phyloP scores from a whole-genome alignment of 2,329 filamentous ascomycete genomes.

The Sclerotinia minor region DNA sequence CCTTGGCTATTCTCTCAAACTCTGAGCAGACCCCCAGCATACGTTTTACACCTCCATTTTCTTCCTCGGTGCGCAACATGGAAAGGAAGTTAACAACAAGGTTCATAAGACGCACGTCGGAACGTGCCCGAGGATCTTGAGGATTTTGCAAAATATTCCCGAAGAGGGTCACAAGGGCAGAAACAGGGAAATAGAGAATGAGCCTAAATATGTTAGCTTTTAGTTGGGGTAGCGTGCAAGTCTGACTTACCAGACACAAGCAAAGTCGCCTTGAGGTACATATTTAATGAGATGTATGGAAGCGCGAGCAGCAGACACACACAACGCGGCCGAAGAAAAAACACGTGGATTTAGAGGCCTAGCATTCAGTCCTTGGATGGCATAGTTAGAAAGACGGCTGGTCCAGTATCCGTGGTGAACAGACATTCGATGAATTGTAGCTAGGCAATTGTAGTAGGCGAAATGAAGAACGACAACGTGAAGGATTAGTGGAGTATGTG shows the following conservation, averaged over 20 bases:
- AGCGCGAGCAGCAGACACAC: constrained; percentile 86
- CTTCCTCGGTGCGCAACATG: constrained; percentile 83
- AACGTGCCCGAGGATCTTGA: constrained; percentile 80
- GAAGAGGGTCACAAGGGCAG: constrained; percentile 90
- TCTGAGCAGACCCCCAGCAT: constrained; percentile 96
- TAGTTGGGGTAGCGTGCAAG: not conserved
- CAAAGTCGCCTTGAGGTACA: constrained; percentile 90
- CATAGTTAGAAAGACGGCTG: constrained; percentile 88
- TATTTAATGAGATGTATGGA: constrained; percentile 95
- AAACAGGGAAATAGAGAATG: constrained; percentile 94
- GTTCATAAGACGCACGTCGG: constrained; percentile 88
- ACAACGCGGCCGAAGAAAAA: constrained; percentile 89
- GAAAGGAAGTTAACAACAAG: constrained; percentile 90
- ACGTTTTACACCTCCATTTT: constrained; percentile 85
- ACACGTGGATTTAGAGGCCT: constrained; percentile 88
- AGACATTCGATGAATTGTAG: constrained; percentile 97
- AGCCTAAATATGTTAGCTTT: constrained; percentile 57
- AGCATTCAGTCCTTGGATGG: constrained; percentile 90
- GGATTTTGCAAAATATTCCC: constrained; percentile 97
- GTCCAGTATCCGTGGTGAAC: constrained; percentile 99
- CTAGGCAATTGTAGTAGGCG: constrained; percentile 95
- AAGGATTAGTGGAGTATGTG: constrained; percentile 88
- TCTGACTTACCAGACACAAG: constrained; percentile 82
- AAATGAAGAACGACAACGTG: constrained; percentile 95
- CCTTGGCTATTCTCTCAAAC: constrained; percentile 89